Evolutionary conservation across 441 rosid species (phyloP).

Genomic region (Adansonia rubrostipa): DNA sequence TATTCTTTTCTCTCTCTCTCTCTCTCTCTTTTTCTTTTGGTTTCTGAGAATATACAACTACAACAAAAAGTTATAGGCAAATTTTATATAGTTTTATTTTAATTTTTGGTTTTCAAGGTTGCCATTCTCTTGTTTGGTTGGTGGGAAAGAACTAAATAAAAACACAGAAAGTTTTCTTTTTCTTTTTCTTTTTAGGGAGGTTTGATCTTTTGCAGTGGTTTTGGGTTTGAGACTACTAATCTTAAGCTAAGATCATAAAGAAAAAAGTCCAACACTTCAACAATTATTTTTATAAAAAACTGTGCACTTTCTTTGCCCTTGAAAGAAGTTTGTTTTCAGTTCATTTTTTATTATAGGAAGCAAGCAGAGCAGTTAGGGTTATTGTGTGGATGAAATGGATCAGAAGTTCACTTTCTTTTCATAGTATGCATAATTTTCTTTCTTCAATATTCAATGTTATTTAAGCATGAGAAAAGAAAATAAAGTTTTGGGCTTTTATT

Average conservation of each 20-base stretch:
- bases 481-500: background rate
- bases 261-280: background rate
- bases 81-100: too few species aligned
- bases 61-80: too few species aligned
- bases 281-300: background rate
- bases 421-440: slow-evolving; percentile 24
- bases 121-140: slow-evolving; percentile 13
- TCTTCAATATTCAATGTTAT: background rate
- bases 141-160: slow-evolving; percentile 13
- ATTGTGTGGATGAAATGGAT: background rate
- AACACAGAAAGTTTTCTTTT: background rate
- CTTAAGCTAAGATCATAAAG: slow-evolving; percentile 1
- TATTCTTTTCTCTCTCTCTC: too few species aligned
- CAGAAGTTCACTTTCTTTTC: background rate
- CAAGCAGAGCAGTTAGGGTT: background rate
- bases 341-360: background rate
- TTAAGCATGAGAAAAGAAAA: background rate
- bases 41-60: too few species aligned
- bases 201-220: background rate
- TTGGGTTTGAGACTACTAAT: background rate
- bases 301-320: background rate
- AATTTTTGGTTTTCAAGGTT: background rate
- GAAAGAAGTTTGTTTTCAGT: background rate
- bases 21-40: too few species aligned
- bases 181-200: background rate